Conservation (phyloP, 2,329 filamentous ascomycete genomes). For the Alternaria arbusti region DNA sequence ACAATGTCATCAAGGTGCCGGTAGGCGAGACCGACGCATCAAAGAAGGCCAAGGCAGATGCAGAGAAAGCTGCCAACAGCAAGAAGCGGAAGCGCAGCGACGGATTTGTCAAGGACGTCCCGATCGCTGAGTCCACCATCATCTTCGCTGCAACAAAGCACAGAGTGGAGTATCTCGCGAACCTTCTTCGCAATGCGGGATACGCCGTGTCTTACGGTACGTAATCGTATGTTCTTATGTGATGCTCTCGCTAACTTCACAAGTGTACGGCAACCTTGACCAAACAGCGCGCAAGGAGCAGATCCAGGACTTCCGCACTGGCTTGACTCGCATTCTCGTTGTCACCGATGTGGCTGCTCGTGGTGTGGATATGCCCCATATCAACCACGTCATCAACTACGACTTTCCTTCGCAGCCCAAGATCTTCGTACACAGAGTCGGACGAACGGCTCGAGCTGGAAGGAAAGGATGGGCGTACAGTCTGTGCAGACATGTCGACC, state of each 20-base stretch:
- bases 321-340: slow-evolving; percentile 86
- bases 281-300: slow-evolving; percentile 92
- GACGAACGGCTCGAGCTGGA: slow-evolving; percentile 92
- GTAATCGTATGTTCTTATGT: background rate
- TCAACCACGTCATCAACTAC: slow-evolving; percentile 98
- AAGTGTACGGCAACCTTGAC: slow-evolving; percentile 89
- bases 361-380: slow-evolving; percentile 96
- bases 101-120: slow-evolving; percentile 68
- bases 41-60: slow-evolving; percentile 53
- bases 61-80: slow-evolving; percentile 52
- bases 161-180: slow-evolving; percentile 90
- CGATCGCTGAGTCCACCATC: slow-evolving; percentile 90
- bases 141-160: slow-evolving; percentile 96
- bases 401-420: slow-evolving; percentile 97
- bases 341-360: slow-evolving; percentile 96
- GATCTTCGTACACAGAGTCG: slow-evolving; percentile 94
- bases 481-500: slow-evolving; percentile 84
- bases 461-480: slow-evolving; percentile 94
- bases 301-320: slow-evolving; percentile 85
- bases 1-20: slow-evolving; percentile 93
- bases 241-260: slow-evolving; percentile 1
- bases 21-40: slow-evolving; percentile 65
- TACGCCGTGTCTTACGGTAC: slow-evolving; percentile 81
- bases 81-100: slow-evolving; percentile 76
- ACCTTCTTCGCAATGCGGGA: slow-evolving; percentile 78